phyloP scores from a whole-genome alignment of 1,284 basidiomycete species.

The Trametes pubescens region DNA sequence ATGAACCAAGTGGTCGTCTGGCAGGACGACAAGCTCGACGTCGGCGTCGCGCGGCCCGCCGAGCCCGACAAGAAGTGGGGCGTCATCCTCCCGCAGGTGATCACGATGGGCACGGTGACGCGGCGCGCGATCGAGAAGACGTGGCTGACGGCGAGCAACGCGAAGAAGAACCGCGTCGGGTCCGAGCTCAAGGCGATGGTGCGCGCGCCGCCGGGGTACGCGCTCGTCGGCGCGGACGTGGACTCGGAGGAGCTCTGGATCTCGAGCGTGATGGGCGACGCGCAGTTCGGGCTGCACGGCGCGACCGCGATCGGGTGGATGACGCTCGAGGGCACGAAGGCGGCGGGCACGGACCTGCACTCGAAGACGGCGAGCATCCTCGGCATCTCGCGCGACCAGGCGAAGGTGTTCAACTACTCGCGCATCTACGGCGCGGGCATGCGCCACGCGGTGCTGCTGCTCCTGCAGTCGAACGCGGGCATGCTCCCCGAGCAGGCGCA shows the following conservation, averaged over 20 bases:
- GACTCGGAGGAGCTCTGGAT: constrained; percentile 99
- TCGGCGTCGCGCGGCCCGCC: constrained; percentile 34
- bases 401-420: constrained; percentile 99
- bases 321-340: constrained; percentile 99
- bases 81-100: constrained; percentile 94
- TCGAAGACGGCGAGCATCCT: constrained; percentile 97
- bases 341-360: constrained; percentile 94
- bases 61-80: constrained; percentile 72
- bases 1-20: constrained; percentile 95
- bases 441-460: constrained; percentile 90
- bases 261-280: constrained; percentile 98
- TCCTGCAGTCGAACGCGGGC: constrained; percentile 87
- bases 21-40: constrained; percentile 61
- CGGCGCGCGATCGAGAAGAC: constrained; percentile 98
- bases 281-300: constrained; percentile 97
- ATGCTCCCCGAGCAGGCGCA: constrained; percentile 86
- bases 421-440: constrained; percentile 98
- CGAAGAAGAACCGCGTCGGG: constrained; percentile 96
- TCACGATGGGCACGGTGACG: constrained; percentile 99
- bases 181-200: constrained; percentile 99
- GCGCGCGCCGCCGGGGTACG: constrained; percentile 91
- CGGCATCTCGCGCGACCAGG: constrained; percentile 93
- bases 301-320: constrained; percentile 99
- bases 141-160: constrained; percentile 98
- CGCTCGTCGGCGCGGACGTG: constrained; percentile 97